phyloP scores from a whole-genome alignment of 2,329 filamentous ascomycete genomes.

The Alternaria panax region DNA sequence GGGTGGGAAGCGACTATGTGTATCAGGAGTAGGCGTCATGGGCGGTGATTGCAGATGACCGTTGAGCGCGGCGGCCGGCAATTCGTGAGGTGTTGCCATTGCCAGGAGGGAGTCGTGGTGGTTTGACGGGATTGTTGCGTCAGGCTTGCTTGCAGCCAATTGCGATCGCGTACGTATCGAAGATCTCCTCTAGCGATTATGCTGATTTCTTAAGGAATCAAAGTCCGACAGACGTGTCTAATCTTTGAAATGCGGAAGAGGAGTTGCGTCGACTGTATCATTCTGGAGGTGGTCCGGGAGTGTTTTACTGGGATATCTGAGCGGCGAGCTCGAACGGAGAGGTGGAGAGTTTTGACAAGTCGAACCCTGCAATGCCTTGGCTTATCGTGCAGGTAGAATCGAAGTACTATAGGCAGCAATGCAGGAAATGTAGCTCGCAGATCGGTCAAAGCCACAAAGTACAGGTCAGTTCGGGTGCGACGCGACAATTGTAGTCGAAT shows the following conservation, averaged over 20 bases:
- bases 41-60: constrained; percentile 48
- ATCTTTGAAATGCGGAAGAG: constrained; percentile 43
- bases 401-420: constrained; percentile 50
- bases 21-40: constrained; percentile 44
- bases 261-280: constrained; percentile 51
- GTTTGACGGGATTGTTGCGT: constrained; percentile 39
- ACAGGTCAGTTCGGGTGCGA: constrained; percentile 40
- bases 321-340: constrained; percentile 44
- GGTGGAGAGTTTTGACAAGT: constrained; percentile 48
- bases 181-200: constrained; percentile 25
- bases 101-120: constrained; percentile 29
- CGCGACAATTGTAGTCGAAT: constrained; percentile 42
- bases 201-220: constrained; percentile 42
- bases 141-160: constrained; percentile 41
- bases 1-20: constrained; percentile 39
- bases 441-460: constrained; percentile 44
- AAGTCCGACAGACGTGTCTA: constrained; percentile 41
- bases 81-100: constrained; percentile 45
- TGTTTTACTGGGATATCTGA: constrained; percentile 42
- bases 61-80: constrained; percentile 40
- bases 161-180: constrained; percentile 41
- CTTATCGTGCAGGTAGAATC: constrained; percentile 48
- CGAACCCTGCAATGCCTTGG: constrained; percentile 49
- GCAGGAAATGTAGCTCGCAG: constrained; percentile 48
- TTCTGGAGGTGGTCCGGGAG: constrained; percentile 47